Base-by-base conservation (phyloP, 2,329 filamentous ascomycete genomes). In the Fusarium gaditjirri region DNA sequence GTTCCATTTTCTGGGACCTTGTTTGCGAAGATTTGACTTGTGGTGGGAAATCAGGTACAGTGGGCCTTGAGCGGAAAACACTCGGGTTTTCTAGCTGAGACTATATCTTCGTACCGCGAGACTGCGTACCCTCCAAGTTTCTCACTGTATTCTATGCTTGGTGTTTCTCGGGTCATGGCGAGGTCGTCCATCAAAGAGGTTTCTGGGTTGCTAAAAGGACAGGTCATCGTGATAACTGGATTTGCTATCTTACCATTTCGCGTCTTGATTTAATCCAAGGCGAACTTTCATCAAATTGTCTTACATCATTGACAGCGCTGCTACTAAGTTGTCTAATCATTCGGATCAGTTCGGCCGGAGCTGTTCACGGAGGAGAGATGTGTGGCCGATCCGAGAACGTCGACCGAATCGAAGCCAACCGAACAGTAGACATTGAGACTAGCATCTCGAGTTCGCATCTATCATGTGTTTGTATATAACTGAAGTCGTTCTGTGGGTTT, bases 401-500 rank as follows among this genome's bases (percentile, higher is more conserved):
- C 49, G 49, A 38, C 49, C 49, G 23, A 38, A 38, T 33, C 23
- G 49, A 53, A 39, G 19, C 49, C 49, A 27, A 27, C 49, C 33
- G 23, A 52, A 16, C 31, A 27, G 25, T 52, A 10, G 10, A 49
- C 17, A 13, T 27, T 9, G 3, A 52, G 47, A 36, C 47, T 35
- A 12, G 6, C 3, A 23, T 35, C 13, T 47, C 9, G 21, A 47
- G 13, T 31, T 27, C 17, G 25, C n/a, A 47, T 47, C 12, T 8
- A 23, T 17, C 10, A 11, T 21, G 1, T 12, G 10, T 17, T 21
- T 14, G 11, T 14, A 5, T 27, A 27, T 1, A 0, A 13, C 9
- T 0, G 8, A n/a, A 3, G 0, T 25, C 17, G 5, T 27, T 52
- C 23, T 21, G 9, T 16, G 0, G 17, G 17, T 6, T 52, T 16